Evolutionary conservation across 2,329 filamentous ascomycete species (phyloP).

Genomic region (Pseudocercospora ulei): DNA sequence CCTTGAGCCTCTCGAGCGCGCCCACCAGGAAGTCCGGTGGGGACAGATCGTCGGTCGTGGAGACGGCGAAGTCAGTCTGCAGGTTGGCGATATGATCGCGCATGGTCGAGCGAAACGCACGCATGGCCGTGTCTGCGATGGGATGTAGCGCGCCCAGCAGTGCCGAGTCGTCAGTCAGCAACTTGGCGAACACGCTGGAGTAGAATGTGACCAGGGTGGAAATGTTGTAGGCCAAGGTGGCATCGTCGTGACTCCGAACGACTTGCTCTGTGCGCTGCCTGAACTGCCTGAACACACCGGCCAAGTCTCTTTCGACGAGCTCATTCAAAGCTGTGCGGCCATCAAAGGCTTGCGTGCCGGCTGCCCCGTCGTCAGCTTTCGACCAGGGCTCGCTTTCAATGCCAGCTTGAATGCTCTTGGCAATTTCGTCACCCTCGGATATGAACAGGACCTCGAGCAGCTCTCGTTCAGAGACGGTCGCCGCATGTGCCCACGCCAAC

Average conservation of each 20-base stretch:
- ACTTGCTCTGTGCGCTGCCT: conserved; percentile 84
- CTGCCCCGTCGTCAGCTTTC: conserved; percentile 45
- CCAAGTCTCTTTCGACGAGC: conserved; percentile 75
- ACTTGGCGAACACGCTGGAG: conserved; percentile 67
- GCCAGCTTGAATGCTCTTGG: conserved; percentile 68
- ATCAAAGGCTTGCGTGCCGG: conserved; percentile 54
- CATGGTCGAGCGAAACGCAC: conserved; percentile 72
- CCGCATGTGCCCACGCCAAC: conserved; percentile 93
- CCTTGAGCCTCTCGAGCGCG: conserved; percentile 64
- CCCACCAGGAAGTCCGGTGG: conserved; percentile 73
- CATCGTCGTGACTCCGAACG: conserved; percentile 84
- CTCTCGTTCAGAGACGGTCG: conserved; percentile 85
- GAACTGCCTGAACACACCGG: conserved; percentile 71
- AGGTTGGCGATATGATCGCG: conserved; percentile 68
- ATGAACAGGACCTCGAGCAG: conserved; percentile 86
- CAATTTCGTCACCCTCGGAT: conserved; percentile 78
- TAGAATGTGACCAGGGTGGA: conserved; percentile 87
- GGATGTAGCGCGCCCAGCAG: conserved; percentile 59
- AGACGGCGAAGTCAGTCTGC: conserved; percentile 60
- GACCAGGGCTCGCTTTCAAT: conserved; percentile 74
- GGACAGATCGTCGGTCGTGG: conserved; percentile 59
- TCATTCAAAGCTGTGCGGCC: conserved; percentile 71
- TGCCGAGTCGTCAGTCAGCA: conserved; percentile 60
- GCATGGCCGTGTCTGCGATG: conserved; percentile 65
- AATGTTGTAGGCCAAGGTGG: conserved; percentile 78